Conservation (phyloP, 208 protist species). For the Wallacemonas rigidus region DNA sequence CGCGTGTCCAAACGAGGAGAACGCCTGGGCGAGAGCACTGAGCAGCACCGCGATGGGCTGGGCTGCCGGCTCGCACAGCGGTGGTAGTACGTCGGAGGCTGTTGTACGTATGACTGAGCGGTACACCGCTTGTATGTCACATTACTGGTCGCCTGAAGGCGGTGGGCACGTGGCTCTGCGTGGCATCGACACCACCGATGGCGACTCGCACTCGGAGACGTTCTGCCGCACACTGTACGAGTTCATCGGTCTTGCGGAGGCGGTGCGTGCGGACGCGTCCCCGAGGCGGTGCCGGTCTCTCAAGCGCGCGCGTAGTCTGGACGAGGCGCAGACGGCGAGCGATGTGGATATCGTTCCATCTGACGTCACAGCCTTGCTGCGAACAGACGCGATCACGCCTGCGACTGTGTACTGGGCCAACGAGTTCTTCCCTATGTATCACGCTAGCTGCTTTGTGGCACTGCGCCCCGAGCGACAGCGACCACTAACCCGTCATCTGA, state of each 20-base stretch:
- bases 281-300: background rate
- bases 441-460: conserved; percentile 64
- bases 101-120: conserved; percentile 1
- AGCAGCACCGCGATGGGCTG: background rate
- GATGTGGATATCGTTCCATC: background rate
- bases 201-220: background rate
- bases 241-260: background rate
- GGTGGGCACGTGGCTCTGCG: conserved; percentile 13
- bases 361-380: background rate
- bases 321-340: background rate
- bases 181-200: background rate
- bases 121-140: background rate
- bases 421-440: conserved; percentile 51
- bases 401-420: conserved; percentile 16
- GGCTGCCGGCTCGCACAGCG: background rate
- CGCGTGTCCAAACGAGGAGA: conserved; percentile 2
- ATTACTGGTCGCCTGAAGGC: background rate
- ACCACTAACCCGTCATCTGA: conserved; percentile 38
- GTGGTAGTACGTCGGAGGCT: conserved; percentile 2
- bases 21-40: background rate
- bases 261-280: background rate
- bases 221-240: background rate
- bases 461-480: conserved; percentile 55
- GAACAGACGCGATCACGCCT: conserved; percentile 1
- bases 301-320: background rate